Evolutionary conservation across 805 yeast genomes (phyloP).

Genomic region (Kuraishia floccosa): DNA sequence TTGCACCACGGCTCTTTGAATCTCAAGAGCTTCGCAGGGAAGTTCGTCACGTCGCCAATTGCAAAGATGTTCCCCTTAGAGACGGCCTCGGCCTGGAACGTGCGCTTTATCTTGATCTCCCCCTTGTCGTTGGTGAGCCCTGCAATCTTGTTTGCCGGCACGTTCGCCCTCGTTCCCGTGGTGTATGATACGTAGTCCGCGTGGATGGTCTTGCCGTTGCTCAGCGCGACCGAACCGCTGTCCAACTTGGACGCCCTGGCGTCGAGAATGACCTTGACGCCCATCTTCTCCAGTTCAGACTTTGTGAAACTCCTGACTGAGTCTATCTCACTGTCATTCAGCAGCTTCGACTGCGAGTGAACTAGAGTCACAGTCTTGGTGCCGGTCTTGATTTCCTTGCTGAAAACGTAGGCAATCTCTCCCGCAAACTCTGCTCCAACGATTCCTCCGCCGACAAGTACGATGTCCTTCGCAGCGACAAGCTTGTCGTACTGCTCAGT

Average conservation of each 20-base stretch:
- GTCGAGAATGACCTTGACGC: slow-evolving; percentile 8
- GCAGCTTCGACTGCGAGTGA: slow-evolving; percentile 9
- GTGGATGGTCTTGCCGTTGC: neutral
- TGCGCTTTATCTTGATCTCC: slow-evolving; percentile 3
- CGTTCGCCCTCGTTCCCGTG: slow-evolving; percentile 5
- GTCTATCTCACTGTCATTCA: slow-evolving; percentile 2
- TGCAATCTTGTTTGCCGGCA: slow-evolving; percentile 1
- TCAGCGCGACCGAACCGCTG: neutral
- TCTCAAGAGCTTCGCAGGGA: slow-evolving; percentile 3
- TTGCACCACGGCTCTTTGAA: slow-evolving; percentile 6
- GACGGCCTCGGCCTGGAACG: slow-evolving; percentile 8
- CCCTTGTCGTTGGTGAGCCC: slow-evolving; percentile 5
- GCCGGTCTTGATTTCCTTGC: slow-evolving; percentile 5
- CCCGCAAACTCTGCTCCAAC: slow-evolving; percentile 19
- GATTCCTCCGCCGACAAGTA: slow-evolving; percentile 21
- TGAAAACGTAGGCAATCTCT: slow-evolving; percentile 14
- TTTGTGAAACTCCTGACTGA: slow-evolving; percentile 2
- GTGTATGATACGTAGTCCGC: slow-evolving; percentile 10
- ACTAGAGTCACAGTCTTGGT: slow-evolving; percentile 12
- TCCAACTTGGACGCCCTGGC: slow-evolving; percentile 4
- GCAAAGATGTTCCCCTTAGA: slow-evolving; percentile 5
- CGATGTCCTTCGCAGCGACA: slow-evolving; percentile 12
- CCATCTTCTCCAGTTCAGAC: slow-evolving; percentile 4
- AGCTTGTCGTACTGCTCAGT: slow-evolving; percentile 6
- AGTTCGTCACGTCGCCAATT: slow-evolving; percentile 3